Percentiles rank a stretch among this genome's conserved stretches.
Evolutionary conservation across 768 basidiomycete species (phyloP).

Genomic region (Coprinellus aureogranulatus): DNA sequence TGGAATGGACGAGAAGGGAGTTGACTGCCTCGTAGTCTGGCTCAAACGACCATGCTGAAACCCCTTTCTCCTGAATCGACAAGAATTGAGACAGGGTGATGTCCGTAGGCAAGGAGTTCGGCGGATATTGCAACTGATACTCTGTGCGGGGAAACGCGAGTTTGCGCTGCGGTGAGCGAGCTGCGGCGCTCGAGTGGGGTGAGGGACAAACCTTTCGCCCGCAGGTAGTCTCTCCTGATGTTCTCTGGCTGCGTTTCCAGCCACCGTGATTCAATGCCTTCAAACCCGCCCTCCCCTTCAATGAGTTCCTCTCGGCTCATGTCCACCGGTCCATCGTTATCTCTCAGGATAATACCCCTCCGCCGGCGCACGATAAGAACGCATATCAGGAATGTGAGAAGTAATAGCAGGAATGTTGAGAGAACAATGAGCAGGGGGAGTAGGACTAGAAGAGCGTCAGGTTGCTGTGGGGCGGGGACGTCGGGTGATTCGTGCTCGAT

Average conservation of each 20-base stretch:
- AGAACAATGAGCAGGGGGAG: slow-evolving; percentile 93
- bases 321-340: slow-evolving; percentile 90
- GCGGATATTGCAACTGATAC: slow-evolving; percentile 83
- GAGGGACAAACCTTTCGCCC: slow-evolving; percentile 74
- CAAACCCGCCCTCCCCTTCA: slow-evolving; percentile 90
- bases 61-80: slow-evolving; percentile 98
- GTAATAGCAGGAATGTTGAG: slow-evolving; percentile 87
- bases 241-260: slow-evolving; percentile 75
- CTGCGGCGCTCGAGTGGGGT: slow-evolving; percentile 6
- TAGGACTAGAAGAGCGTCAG: slow-evolving; percentile 79
- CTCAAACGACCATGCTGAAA: slow-evolving; percentile 99
- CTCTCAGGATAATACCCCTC: slow-evolving; percentile 74
- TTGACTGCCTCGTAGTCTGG: slow-evolving; percentile 96
- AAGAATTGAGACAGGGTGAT: slow-evolving; percentile 98
- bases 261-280: slow-evolving; percentile 91
- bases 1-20: slow-evolving; percentile 87
- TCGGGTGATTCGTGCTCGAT: slow-evolving; percentile 25
- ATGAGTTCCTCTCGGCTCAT: slow-evolving; percentile 89
- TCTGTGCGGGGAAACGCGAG: slow-evolving; percentile 41
- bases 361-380: slow-evolving; percentile 79
- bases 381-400: slow-evolving; percentile 88
- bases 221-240: slow-evolving; percentile 66
- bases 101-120: slow-evolving; percentile 95
- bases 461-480: slow-evolving; percentile 28
- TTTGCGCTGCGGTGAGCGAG: slow-evolving; percentile 7